phyloP scores from a whole-genome alignment of 192 early-diverging fungal species.

The Umbelopsis sp. region DNA sequence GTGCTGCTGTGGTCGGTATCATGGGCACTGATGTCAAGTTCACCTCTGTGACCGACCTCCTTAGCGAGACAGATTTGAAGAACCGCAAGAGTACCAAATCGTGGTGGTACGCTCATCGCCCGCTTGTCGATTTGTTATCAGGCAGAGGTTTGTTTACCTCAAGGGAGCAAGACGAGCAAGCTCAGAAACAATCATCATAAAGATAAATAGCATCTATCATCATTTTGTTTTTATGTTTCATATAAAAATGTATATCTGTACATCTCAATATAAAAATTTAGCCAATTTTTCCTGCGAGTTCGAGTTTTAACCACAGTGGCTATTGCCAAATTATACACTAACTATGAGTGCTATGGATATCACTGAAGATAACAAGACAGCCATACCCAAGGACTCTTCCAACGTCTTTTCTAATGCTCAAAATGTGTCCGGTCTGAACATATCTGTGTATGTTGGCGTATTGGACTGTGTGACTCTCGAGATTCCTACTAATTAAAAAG shows the following conservation, averaged over 20 bases:
- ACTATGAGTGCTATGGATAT: slow-evolving; percentile 17
- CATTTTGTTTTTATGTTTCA: not conserved
- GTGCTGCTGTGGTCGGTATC: slow-evolving; percentile 82
- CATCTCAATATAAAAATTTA: no score
- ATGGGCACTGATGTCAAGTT: slow-evolving; percentile 75
- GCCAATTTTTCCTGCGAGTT: no score
- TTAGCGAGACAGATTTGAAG: slow-evolving; percentile 78
- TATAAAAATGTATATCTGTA: not conserved
- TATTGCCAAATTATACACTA: not conserved
- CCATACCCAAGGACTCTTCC: not conserved
- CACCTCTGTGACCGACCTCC: slow-evolving; percentile 66
- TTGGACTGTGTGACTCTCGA: not conserved
- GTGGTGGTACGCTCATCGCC: slow-evolving; percentile 70
- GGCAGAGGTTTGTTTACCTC: slow-evolving; percentile 48
- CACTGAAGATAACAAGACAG: not conserved
- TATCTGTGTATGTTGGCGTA: not conserved
- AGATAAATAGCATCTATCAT: not conserved
- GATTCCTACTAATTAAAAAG: not conserved
- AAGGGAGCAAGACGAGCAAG: slow-evolving; percentile 11
- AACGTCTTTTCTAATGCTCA: not conserved
- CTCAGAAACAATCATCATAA: not conserved
- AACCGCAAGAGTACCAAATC: slow-evolving; percentile 68
- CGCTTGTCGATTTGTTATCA: slow-evolving; percentile 64
- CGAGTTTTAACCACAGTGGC: not conserved
- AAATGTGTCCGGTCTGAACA: slow-evolving; percentile 7